Evolutionary conservation across 257 asterid species (phyloP).

Genomic region (Fraxinus pennsylvanica): DNA sequence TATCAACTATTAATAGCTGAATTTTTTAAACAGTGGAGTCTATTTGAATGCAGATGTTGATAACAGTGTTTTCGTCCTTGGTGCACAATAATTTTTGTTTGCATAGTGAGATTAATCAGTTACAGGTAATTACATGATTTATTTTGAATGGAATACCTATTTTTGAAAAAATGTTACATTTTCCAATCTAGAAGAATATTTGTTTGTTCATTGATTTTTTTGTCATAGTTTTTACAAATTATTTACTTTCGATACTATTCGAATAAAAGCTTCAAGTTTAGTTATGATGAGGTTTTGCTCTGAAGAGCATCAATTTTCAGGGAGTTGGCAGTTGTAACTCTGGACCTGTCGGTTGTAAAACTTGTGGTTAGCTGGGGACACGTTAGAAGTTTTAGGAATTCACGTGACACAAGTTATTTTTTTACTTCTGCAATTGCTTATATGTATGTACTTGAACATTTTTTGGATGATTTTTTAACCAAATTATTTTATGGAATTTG

Average conservation of each 20-base stretch:
- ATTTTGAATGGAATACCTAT: neutral
- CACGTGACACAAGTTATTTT: neutral
- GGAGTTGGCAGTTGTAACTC: neutral
- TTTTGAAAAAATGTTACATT: neutral
- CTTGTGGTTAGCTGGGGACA: neutral
- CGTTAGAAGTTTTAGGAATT: neutral
- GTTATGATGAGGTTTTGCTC: neutral
- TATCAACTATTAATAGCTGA: neutral
- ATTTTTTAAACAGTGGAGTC: conserved; percentile 4
- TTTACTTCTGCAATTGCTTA: neutral
- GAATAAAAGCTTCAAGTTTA: neutral
- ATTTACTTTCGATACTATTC: neutral
- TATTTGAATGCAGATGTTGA: conserved; percentile 55
- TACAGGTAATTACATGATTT: conserved; percentile 52
- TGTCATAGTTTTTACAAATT: neutral
- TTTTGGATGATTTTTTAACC: neutral
- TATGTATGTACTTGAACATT: neutral
- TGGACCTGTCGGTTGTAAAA: neutral
- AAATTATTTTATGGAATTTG: neutral
- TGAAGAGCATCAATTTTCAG: neutral
- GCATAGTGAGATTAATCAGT: conserved; percentile 47
- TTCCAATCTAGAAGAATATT: neutral
- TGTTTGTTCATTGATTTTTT: neutral
- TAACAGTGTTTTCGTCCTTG: conserved; percentile 47
- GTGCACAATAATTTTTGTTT: conserved; percentile 51